Percentiles rank a stretch among this genome's conserved stretches.
phyloP scores from a whole-genome alignment of 2,329 filamentous ascomycete genomes.

The Exophiala calicioides region DNA sequence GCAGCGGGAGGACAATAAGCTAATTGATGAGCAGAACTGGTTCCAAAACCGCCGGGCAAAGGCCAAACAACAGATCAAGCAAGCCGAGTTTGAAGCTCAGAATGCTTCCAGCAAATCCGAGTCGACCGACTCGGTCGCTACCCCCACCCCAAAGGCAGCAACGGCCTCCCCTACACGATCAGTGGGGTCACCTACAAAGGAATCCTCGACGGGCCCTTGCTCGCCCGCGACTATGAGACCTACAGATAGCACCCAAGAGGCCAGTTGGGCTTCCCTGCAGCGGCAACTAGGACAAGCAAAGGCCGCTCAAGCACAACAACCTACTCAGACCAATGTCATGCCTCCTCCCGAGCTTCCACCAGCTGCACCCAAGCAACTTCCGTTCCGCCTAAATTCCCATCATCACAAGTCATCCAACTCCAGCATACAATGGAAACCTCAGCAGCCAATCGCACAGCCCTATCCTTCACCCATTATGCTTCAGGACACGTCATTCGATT shows the following conservation, averaged over 20 bases:
- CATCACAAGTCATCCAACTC: conserved; percentile 9
- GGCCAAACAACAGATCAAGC: conserved; percentile 53
- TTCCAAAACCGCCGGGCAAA: conserved; percentile 56
- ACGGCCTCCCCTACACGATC: conserved; percentile 32
- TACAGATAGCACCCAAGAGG: conserved; percentile 41
- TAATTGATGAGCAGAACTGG: conserved; percentile 48
- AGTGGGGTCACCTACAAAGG: conserved; percentile 35
- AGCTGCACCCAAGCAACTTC: conserved; percentile 25
- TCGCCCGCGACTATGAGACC: conserved; percentile 15
- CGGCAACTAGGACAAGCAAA: conserved; percentile 46
- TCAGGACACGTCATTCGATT: conserved; percentile 30
- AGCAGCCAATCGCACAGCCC: conserved; percentile 3
- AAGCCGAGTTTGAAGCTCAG: conserved; percentile 48
- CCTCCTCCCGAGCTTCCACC: conserved; percentile 18
- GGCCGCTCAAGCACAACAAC: conserved; percentile 38
- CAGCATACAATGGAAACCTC: conserved; percentile 12
- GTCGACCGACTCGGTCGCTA: conserved; percentile 4
- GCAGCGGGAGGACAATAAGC: background rate
- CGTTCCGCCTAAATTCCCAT: conserved; percentile 13
- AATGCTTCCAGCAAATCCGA: conserved; percentile 11
- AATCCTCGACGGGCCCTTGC: conserved; percentile 37
- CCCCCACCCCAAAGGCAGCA: conserved; percentile 31
- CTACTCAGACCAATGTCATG: conserved; percentile 16
- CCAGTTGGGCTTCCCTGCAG: conserved; percentile 47
- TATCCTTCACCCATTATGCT: conserved; percentile 25